These are phyloP conservation scores for Puccinia triticina DNA, from an alignment of 1,284 basidiomycete genomes.

Conservation along the genomic window DNA sequence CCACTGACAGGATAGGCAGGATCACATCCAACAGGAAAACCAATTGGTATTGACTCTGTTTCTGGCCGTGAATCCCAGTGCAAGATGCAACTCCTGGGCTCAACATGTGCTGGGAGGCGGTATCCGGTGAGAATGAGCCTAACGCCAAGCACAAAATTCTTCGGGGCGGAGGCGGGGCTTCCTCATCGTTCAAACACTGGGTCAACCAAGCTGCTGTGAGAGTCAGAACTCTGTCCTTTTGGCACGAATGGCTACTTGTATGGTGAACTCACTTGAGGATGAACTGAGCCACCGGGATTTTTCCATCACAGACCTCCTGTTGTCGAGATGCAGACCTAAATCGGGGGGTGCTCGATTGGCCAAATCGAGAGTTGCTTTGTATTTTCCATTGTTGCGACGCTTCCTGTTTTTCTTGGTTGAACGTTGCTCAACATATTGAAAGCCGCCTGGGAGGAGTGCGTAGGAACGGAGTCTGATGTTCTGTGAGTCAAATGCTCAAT, in stretches of 20 bases:
- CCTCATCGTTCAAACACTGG: neutral
- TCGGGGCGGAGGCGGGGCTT: neutral
- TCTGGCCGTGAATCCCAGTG: constrained; percentile 3
- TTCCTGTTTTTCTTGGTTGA: constrained; percentile 1
- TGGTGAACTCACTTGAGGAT: constrained; percentile 5
- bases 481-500: neutral
- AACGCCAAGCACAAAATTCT: constrained; percentile 33
- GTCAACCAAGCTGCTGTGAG: constrained; percentile 32
- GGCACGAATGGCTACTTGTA: neutral
- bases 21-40: constrained; percentile 44
- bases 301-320: constrained; percentile 1
- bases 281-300: neutral
- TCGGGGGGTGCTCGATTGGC: neutral
- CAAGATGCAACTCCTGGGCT: neutral
- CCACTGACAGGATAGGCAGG: constrained; percentile 28
- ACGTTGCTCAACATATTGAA: constrained; percentile 20
- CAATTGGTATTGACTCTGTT: constrained; percentile 46
- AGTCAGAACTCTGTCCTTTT: neutral
- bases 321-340: constrained; percentile 4
- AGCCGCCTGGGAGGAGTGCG: neutral
- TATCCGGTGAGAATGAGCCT: constrained; percentile 39
- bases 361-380: neutral
- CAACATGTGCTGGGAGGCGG: neutral
- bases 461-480: neutral
- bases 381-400: constrained; percentile 7